These are phyloP conservation scores for Lactarius trivialis DNA, from an alignment of 768 basidiomycete genomes.

Conservation along the genomic window DNA sequence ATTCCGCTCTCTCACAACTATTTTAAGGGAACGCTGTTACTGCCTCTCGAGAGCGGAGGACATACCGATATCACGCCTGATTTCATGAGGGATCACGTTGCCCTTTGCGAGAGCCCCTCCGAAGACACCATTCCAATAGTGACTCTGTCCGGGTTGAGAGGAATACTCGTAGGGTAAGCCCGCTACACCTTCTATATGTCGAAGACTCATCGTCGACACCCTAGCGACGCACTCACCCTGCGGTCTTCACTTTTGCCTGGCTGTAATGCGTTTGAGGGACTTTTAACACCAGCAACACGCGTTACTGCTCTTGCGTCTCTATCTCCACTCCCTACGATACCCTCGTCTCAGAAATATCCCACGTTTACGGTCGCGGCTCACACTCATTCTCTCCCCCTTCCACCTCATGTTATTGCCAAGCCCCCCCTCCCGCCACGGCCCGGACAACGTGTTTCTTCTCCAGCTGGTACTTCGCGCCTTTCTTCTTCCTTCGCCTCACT, in stretches of 20 bases:
- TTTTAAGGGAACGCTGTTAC: constrained; percentile 66
- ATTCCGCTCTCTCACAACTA: neutral
- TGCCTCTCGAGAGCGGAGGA: constrained; percentile 58
- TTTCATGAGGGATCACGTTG: constrained; percentile 78
- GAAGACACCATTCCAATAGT: constrained; percentile 48
- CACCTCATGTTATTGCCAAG: constrained; percentile 24
- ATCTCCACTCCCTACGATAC: constrained; percentile 44
- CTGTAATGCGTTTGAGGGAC: constrained; percentile 37
- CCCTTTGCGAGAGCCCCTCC: constrained; percentile 51
- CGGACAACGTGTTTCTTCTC: constrained; percentile 23
- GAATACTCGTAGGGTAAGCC: constrained; percentile 54
- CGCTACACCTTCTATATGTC: neutral
- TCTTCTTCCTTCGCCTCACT: constrained; percentile 23
- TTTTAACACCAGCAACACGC: constrained; percentile 34
- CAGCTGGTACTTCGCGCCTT: constrained; percentile 25
- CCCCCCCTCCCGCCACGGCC: constrained; percentile 30
- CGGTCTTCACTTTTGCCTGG: constrained; percentile 39
- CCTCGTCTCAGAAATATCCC: constrained; percentile 39
- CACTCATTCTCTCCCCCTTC: constrained; percentile 32
- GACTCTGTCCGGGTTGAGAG: constrained; percentile 80
- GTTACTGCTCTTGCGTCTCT: constrained; percentile 37
- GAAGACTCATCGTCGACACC: constrained; percentile 10
- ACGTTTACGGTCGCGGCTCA: constrained; percentile 40
- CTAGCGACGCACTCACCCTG: constrained; percentile 36
- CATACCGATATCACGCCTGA: constrained; percentile 59